Evolutionary conservation across 2,329 filamentous ascomycete species (phyloP).

Genomic region (Nemania sp.): DNA sequence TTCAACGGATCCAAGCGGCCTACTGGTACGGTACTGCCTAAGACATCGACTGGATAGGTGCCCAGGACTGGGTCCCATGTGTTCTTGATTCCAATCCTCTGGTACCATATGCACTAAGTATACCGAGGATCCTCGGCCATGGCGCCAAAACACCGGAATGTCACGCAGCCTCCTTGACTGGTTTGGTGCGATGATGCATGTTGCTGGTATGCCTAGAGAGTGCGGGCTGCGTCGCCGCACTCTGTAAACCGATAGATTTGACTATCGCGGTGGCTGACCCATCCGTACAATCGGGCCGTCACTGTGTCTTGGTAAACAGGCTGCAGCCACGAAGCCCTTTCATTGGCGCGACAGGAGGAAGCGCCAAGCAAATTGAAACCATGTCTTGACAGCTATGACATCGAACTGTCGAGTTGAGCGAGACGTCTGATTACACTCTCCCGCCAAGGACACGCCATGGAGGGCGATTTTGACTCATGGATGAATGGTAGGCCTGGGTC

Average conservation of each 20-base stretch:
- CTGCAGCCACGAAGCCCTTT: constrained; percentile 1
- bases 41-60: constrained; percentile 9
- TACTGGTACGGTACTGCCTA: neutral
- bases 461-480: constrained; percentile 2
- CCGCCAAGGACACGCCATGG: neutral
- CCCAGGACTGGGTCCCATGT: constrained; percentile 1
- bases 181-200: neutral
- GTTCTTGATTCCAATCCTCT: neutral
- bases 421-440: constrained; percentile 6
- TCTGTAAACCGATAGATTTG: constrained; percentile 8
- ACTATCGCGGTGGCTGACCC: constrained; percentile 8
- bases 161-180: constrained; percentile 14
- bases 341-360: constrained; percentile 10
- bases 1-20: neutral
- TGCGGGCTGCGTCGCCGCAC: neutral
- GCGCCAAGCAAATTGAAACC: neutral
- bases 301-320: neutral
- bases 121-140: neutral
- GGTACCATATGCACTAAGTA: neutral
- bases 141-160: constrained; percentile 17
- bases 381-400: constrained; percentile 9
- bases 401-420: neutral
- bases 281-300: constrained; percentile 21
- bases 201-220: constrained; percentile 5
- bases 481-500: neutral